These are phyloP conservation scores for Theileria equi DNA, from an alignment of 169 alveolate species.

Conservation along the genomic window DNA sequence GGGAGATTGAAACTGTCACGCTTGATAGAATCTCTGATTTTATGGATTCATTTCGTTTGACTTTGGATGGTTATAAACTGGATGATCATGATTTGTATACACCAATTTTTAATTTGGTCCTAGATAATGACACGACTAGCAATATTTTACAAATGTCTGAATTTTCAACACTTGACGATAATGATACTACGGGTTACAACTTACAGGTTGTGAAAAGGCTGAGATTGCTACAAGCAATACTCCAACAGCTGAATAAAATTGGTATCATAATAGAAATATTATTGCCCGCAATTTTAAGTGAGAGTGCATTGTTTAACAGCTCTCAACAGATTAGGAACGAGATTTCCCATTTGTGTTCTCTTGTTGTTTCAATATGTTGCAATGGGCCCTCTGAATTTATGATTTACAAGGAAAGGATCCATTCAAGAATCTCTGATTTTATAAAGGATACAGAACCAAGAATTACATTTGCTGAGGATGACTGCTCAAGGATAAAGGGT, in stretches of 20 bases:
- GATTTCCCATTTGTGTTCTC: conserved; percentile 36
- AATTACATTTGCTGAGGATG: neutral
- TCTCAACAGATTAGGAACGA: conserved; percentile 46
- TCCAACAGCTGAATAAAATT: conserved; percentile 32
- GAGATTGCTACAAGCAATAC: conserved; percentile 43
- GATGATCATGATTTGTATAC: conserved; percentile 6
- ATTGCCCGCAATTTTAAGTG: conserved; percentile 2
- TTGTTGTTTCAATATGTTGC: conserved; percentile 11
- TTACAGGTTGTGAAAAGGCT: conserved; percentile 44
- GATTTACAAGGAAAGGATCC: too few relatives aligned
- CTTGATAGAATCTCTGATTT: conserved; percentile 36
- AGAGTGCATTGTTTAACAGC: conserved; percentile 22
- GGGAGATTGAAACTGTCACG: conserved; percentile 12
- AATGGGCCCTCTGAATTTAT: too few relatives aligned
- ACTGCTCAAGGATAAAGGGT: conserved; percentile 17
- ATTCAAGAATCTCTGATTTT: too few relatives aligned
- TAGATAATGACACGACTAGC: conserved; percentile 6
- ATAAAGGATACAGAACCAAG: too few relatives aligned
- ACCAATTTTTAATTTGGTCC: conserved; percentile 19
- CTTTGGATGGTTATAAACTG: conserved; percentile 10
- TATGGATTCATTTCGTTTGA: conserved; percentile 55
- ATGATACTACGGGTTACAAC: conserved; percentile 2
- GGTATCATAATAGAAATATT: neutral
- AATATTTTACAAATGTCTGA: neutral
- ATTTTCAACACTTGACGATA: conserved; percentile 1